phyloP scores from a whole-genome alignment of 257 asterid genomes.

The Nyctanthes arbortristis region DNA sequence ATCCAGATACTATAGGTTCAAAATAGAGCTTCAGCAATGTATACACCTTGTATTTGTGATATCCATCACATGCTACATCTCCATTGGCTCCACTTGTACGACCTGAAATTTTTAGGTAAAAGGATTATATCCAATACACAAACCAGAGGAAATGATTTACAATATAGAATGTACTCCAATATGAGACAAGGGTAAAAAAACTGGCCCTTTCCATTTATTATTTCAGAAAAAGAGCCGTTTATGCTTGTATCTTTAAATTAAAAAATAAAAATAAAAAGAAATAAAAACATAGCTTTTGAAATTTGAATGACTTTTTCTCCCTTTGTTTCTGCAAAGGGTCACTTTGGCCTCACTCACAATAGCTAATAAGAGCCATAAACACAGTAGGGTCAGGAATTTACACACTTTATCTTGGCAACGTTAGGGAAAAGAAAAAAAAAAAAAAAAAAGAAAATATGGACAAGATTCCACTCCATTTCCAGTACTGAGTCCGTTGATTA shows the following conservation, averaged over 20 bases:
- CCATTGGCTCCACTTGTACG: conserved; percentile 37
- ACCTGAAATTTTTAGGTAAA: conserved; percentile 30
- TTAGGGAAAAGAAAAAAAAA: no score
- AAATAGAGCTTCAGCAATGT: background rate
- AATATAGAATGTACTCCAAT: background rate
- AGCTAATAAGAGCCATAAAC: background rate
- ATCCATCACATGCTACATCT: conserved; percentile 49
- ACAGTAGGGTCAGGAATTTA: background rate
- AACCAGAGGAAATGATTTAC: background rate
- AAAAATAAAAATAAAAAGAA: background rate
- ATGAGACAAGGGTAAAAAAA: background rate
- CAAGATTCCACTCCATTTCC: background rate
- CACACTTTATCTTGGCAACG: background rate
- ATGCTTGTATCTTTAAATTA: background rate
- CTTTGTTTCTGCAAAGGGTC: background rate
- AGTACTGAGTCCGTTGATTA: background rate
- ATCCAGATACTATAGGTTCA: background rate
- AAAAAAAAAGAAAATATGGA: background rate
- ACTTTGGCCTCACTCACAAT: no score
- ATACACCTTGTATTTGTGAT: conserved; percentile 53
- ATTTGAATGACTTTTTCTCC: background rate
- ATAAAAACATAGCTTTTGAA: background rate
- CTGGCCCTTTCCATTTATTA: background rate
- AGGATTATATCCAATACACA: background rate
- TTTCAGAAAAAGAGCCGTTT: background rate